Conservation (phyloP, 495 filamentous ascomycete species). For the Tuber calosporum region DNA sequence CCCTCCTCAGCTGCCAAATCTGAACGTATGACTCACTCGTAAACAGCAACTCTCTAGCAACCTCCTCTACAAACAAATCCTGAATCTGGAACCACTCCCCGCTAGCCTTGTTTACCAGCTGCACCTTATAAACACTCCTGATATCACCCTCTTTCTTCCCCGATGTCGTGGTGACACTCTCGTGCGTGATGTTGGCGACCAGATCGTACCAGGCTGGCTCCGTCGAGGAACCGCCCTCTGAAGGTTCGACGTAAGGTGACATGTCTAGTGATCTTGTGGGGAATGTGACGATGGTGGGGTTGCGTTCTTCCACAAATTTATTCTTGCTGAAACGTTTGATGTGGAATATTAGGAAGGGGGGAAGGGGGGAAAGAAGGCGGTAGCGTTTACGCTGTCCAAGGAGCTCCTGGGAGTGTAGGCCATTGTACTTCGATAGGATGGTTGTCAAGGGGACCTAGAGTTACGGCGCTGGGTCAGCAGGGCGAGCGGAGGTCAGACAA, state of each 20-base stretch:
- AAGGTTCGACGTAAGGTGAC: constrained; percentile 77
- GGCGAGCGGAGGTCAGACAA: neutral
- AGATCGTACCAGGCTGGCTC: constrained; percentile 95
- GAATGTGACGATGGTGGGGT: constrained; percentile 97
- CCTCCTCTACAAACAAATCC: constrained; percentile 85
- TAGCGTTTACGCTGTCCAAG: constrained; percentile 78
- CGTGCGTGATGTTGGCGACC: constrained; percentile 91
- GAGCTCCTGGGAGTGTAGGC: constrained; percentile 77
- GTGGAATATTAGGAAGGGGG: constrained; percentile 87
- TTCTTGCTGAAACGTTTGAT: constrained; percentile 95
- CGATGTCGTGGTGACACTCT: constrained; percentile 60
- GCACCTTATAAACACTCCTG: constrained; percentile 72
- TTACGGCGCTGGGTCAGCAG: neutral
- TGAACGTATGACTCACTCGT: constrained; percentile 90
- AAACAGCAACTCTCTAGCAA: constrained; percentile 77
- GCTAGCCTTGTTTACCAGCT: constrained; percentile 55
- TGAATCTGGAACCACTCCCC: constrained; percentile 85
- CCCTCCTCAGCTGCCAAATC: constrained; percentile 85
- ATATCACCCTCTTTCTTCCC: constrained; percentile 51
- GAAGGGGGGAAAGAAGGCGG: constrained; percentile 82
- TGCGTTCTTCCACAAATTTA: constrained; percentile 90
- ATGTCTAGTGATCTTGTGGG: constrained; percentile 75
- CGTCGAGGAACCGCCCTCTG: constrained; percentile 56
- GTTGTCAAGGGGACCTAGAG: constrained; percentile 66
- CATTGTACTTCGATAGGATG: constrained; percentile 91